Base-by-base conservation (phyloP, 1,139 yeast species). In the Zygotorulaspora mrakii region DNA sequence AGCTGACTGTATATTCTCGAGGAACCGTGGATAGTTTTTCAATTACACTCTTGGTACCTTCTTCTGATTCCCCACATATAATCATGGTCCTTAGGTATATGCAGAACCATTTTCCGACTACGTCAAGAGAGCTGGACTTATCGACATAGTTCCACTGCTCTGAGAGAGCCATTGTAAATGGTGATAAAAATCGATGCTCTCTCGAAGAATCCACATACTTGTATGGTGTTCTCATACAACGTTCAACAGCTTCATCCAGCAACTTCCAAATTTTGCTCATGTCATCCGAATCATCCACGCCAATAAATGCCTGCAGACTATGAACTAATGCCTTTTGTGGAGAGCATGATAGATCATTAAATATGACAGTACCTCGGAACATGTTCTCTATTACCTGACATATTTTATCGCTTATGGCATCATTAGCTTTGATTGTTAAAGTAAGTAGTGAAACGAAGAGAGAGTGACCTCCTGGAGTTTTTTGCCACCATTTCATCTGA, bases 71-170 rank as follows among this genome's bases (percentile, higher is more conserved):
- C 6, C 91, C 89, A 11, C 74, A 52, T 2, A 79, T 57, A 2
- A 64, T 54, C 48, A 77, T 60, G 39, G 69, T 69, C 47, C 70
- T 67, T 17, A 71, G 48, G 29, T 77, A 69, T 1, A 68, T 46
- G 13, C 67, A 56, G 2, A 86, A 46, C 94, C 94, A 85, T 25
- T 59, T 53, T 3, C 66, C 50, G 11, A 64, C 55, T 5, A 52
- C n/a, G 3, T 54, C 54, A 5, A 54, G 48, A 2, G 55, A 53
- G 1, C 54, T 42, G 1, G 54, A 49, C 17, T 66, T 58, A 3
- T 67, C 67, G n/a, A 77, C 73, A 56, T 72, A 84, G 41, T 73
- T 69, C 63, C 82, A 76, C 59, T 89, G 97, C 50, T 89, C 96
- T 35, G 78, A 61, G 4, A 87, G 55, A 0, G 83, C 77, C 30